Evolutionary conservation across 768 basidiomycete species (phyloP), one percentile per base, ranked within the genome.

Genomic region (Phlebiopsis flavidoalba): DNA sequence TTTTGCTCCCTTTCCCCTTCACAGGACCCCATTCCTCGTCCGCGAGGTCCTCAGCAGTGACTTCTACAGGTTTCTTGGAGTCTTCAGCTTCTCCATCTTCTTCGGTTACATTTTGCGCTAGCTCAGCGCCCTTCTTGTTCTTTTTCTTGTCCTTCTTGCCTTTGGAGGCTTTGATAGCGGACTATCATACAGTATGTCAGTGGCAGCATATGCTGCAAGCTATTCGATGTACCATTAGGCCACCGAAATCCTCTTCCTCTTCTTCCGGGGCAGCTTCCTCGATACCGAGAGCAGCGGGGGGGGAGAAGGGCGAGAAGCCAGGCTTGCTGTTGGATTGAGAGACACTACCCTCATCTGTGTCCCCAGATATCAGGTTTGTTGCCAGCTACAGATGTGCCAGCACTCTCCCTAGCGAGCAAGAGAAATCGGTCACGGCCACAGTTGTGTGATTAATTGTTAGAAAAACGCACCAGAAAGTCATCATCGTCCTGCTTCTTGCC

Each of bases 401-500:
- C 81, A 40, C 82, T 81, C 55, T 84, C 87, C 87, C 87, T 89
- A 66, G 50, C 63, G 10, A 12, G 10, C 12, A 10, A 17, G 40
- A 43, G n/a, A 43, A 56, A 63, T 57, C 51, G 33, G 36, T 31
- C 48, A 33, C 10, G 43, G 19, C 31, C 33, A 47, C 24, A 7
- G 12, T 40, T 35, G 53, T 10, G 49, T 43, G 40, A 31, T 24
- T 22, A 59, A 49, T 45, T 53, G 26, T 2, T 31, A 24, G 36
- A 12, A 35, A 33, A n/a, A 68, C 77, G 36, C 53, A 92, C 93
- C 93, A 96, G 76, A 82, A n/a, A 90, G 43, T 83, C 86, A 67
- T 93, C 91, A 64, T 95, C 93, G 66, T 88, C 86, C 48, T 78
- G 79, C 67, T 85, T 88, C 77, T 94, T 94, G 33, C 81, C 85